phyloP scores from a whole-genome alignment of 2,329 filamentous ascomycete species.

The Metarhizium robertsii region DNA sequence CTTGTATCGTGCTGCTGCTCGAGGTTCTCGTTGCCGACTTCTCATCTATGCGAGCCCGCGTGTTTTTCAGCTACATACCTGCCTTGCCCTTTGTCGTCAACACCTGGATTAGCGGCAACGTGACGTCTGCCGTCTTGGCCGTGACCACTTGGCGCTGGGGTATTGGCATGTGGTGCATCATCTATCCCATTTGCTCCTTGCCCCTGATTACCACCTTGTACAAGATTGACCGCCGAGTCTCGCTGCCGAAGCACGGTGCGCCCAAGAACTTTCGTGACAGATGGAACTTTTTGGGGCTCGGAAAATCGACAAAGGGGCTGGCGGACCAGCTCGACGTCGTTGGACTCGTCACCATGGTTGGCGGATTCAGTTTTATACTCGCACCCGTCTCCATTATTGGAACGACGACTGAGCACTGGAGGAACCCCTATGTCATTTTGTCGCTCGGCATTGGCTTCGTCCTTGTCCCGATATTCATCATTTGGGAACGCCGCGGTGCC shows the following conservation, averaged over 20 bases:
- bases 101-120: conserved; percentile 53
- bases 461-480: conserved; percentile 37
- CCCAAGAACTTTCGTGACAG: neutral
- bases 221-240: conserved; percentile 19
- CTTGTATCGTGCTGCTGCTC: conserved; percentile 44
- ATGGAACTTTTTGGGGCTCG: conserved; percentile 1
- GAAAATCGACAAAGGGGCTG: conserved; percentile 31
- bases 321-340: conserved; percentile 47
- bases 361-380: conserved; percentile 36
- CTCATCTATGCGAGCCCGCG: conserved; percentile 47
- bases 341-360: conserved; percentile 36
- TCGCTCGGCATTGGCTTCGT: conserved; percentile 41
- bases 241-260: neutral
- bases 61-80: conserved; percentile 55
- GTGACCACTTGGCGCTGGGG: conserved; percentile 51
- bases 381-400: conserved; percentile 46
- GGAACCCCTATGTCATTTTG: conserved; percentile 37
- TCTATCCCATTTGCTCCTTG: conserved; percentile 46
- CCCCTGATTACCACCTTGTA: conserved; percentile 40
- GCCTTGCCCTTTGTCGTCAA: conserved; percentile 51
- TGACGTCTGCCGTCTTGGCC: conserved; percentile 39
- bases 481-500: conserved; percentile 42
- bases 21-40: conserved; percentile 54
- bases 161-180: conserved; percentile 54
- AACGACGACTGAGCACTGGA: conserved; percentile 37